These are phyloP conservation scores for Rhizoclosmatium globosum DNA, from an alignment of 192 early-diverging fungal genomes.

Conservation along the genomic window DNA sequence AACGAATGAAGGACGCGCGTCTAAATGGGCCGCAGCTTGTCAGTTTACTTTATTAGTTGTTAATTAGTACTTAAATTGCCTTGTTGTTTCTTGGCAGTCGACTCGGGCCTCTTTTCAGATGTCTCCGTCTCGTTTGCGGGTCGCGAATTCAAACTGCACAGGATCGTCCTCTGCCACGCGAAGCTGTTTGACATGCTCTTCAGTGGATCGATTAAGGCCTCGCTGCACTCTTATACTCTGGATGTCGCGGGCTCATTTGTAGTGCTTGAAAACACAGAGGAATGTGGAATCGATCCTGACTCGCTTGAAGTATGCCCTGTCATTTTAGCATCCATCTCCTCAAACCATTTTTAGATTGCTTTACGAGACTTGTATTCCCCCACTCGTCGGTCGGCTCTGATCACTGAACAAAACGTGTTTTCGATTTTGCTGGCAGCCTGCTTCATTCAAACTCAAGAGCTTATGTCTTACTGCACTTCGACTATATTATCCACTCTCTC, in stretches of 20 bases:
- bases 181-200: conserved; percentile 20
- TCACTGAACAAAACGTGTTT: not conserved
- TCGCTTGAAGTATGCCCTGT: conserved; percentile 5
- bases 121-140: not conserved
- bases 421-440: conserved; percentile 45
- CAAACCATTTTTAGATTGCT: not conserved
- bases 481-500: conserved; percentile 31
- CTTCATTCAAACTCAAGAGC: conserved; percentile 44
- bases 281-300: not conserved
- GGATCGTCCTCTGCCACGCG: conserved; percentile 19
- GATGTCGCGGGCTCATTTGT: conserved; percentile 7
- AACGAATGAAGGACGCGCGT: not conserved
- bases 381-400: not conserved
- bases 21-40: not conserved
- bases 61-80: not conserved
- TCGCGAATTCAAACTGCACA: conserved; percentile 20
- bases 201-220: not conserved
- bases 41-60: not conserved
- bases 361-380: conserved; percentile 20
- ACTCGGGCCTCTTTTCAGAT: not conserved
- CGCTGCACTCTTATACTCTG: not conserved
- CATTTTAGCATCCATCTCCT: not conserved
- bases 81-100: not conserved
- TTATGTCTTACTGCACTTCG: conserved; percentile 36
- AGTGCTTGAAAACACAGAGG: not conserved